Evolutionary conservation across 495 filamentous ascomycete species (phyloP).

Genomic region (Hypoxylon trugodes): DNA sequence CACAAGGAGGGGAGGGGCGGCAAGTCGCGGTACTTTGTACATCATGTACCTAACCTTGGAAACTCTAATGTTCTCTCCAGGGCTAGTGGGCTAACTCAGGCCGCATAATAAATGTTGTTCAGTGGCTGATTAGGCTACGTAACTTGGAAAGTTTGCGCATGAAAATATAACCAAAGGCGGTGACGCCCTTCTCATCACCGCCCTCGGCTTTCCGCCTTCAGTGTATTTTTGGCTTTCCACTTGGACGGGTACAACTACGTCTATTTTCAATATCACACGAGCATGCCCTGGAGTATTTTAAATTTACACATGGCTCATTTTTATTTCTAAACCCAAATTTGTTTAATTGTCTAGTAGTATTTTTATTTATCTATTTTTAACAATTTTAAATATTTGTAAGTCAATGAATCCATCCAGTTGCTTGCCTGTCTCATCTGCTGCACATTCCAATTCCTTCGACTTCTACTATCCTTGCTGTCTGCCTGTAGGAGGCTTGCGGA

Average conservation of each 20-base stretch:
- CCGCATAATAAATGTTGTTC: too few relatives aligned
- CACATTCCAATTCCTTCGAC: conserved; percentile 34
- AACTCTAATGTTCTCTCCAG: too few relatives aligned
- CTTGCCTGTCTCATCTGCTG: conserved; percentile 26
- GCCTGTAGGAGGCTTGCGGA: neutral
- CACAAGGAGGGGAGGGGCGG: conserved; percentile 1
- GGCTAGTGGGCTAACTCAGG: too few relatives aligned
- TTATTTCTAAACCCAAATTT: too few relatives aligned
- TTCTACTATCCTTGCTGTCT: conserved; percentile 14
- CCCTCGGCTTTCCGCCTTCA: conserved; percentile 34
- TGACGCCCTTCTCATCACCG: conserved; percentile 27
- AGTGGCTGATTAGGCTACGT: conserved; percentile 4
- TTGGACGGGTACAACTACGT: too few relatives aligned
- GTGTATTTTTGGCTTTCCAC: neutral
- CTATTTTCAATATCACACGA: too few relatives aligned
- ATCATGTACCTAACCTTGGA: neutral
- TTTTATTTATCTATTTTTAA: neutral
- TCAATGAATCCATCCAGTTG: neutral
- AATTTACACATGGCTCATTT: too few relatives aligned
- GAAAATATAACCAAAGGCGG: conserved; percentile 20
- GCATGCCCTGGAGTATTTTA: too few relatives aligned
- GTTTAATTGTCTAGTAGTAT: too few relatives aligned
- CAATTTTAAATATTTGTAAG: neutral
- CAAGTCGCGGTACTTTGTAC: conserved; percentile 12
- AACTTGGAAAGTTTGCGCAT: conserved; percentile 2